Conservation (phyloP, 148 eudicot genomes). For the Drosera capensis region DNA sequence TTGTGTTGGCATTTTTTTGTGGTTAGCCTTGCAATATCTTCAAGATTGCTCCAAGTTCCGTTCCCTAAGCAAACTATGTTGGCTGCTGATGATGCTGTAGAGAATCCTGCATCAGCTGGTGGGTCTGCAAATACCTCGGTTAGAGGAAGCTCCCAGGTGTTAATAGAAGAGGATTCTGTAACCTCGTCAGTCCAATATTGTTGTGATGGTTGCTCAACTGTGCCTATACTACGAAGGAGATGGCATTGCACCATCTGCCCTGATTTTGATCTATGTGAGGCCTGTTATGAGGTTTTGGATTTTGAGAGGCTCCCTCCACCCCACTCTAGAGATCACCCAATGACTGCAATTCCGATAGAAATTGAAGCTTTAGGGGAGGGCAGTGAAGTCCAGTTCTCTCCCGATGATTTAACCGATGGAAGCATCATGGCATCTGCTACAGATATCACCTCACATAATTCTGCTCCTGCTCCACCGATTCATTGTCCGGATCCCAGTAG, state of each 20-base stretch:
- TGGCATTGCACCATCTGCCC: slow-evolving; percentile 99
- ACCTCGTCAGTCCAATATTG: slow-evolving; percentile 97
- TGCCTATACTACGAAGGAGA: slow-evolving; percentile 82
- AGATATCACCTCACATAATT: slow-evolving; percentile 37
- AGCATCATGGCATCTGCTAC: slow-evolving; percentile 40
- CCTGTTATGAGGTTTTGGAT: slow-evolving; percentile 89
- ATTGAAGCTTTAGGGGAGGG: slow-evolving; percentile 77
- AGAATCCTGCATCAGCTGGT: slow-evolving; percentile 42
- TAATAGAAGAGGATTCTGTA: slow-evolving; percentile 89
- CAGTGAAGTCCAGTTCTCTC: slow-evolving; percentile 61
- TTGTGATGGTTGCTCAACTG: slow-evolving; percentile 99
- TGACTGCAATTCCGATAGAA: slow-evolving; percentile 97
- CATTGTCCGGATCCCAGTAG: slow-evolving; percentile 75
- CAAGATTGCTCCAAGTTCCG: slow-evolving; percentile 98
- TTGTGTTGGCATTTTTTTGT: slow-evolving; percentile 3
- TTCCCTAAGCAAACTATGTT: slow-evolving; percentile 98
- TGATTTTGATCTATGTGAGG: slow-evolving; percentile 97
- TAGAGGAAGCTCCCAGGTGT: slow-evolving; percentile 58
- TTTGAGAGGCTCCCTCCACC: slow-evolving; percentile 88
- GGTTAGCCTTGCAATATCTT: slow-evolving; percentile 90
- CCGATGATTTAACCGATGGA: slow-evolving; percentile 50
- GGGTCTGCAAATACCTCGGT: slow-evolving; percentile 32
- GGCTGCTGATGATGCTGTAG: slow-evolving; percentile 63
- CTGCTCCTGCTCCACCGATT: slow-evolving; percentile 61
- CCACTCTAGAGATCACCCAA: slow-evolving; percentile 92